phyloP scores from a whole-genome alignment of 352 stramenopile species.

The Elongisporangium prolatum region DNA sequence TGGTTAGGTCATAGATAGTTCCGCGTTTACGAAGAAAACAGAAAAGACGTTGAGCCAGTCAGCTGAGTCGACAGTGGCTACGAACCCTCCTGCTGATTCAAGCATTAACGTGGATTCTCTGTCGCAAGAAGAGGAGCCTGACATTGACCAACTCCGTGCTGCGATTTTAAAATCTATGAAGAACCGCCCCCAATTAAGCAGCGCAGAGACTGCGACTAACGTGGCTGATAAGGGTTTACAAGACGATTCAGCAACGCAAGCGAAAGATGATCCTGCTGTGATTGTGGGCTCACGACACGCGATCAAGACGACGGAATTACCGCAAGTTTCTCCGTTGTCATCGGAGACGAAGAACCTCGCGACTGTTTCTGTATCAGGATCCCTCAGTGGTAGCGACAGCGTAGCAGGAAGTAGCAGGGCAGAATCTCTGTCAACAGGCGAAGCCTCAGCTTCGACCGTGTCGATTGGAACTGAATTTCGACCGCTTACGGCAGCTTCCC shows the following conservation, averaged over 20 bases:
- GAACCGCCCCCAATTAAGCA: background rate
- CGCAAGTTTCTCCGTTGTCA: background rate
- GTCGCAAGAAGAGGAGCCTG: conserved; percentile 1
- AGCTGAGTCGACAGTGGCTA: background rate
- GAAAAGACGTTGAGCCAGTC: background rate
- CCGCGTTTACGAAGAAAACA: conserved; percentile 43
- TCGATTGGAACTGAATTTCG: conserved; percentile 19
- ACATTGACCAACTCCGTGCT: conserved; percentile 36
- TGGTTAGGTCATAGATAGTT: too few relatives aligned
- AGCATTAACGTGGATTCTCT: background rate
- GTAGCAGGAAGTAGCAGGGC: background rate
- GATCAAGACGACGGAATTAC: background rate
- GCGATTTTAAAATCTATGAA: conserved; percentile 47
- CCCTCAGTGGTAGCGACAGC: background rate
- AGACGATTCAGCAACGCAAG: background rate
- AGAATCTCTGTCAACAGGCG: background rate
- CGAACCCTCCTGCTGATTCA: background rate
- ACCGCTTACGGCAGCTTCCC: conserved; percentile 55
- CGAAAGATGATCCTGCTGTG: background rate
- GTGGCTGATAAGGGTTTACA: background rate
- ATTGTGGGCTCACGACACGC: background rate
- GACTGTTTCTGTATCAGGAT: background rate
- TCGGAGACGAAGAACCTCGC: background rate
- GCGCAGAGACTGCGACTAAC: background rate
- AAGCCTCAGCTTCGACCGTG: background rate